Evolutionary conservation across 495 filamentous ascomycete species (phyloP), one percentile per base, ranked within the genome.

Genomic region (Cercophora scortea): DNA sequence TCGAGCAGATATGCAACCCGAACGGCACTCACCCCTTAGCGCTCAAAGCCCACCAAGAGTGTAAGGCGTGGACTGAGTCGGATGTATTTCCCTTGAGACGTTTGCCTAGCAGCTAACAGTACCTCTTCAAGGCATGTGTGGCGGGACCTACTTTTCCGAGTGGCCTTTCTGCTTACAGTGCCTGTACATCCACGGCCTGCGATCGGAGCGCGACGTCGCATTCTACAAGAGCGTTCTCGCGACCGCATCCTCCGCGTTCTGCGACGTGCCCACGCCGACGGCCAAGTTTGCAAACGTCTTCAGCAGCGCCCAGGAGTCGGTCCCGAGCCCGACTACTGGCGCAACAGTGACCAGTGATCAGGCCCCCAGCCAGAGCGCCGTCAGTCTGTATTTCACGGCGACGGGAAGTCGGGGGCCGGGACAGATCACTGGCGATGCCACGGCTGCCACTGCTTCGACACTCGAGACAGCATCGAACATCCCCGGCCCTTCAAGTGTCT

Each of bases 131-230:
- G 57, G 71, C 52, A 69, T 70, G 48, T 74, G 71, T 60, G 53
- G 52, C 40, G 70, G 71, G 2, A 63, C 60, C 48, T 71, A 62
- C 55, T 71, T 72, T 55, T 25, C 46, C 13, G 70, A 72, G 46
- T 71, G 67, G 65, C 41, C 61, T 4, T 64, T 58, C 39, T 74
- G 71, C 51, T 62, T 66, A 2, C 32, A 54, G 13, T 74, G 70
- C 52, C 58, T 68, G 19, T 61, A 53, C 38, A 52, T 64, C 19
- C 69, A 74, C 61, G 69, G 66, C 38, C 60, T 56, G 13, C 62
- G 64, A 9, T 62, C 60, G 1, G 52, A 49, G 45, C 62, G 55
- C 41, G 58, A 63, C 50, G 57, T 57, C 10, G 54, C 36, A 45
- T 61, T 59, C 40, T 68, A 66, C 53, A 45, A 53, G 17, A 38